Percentiles rank a stretch among this genome's conserved stretches.
phyloP scores from a whole-genome alignment of 2,329 filamentous ascomycete species.

The Pyricularia grisea region DNA sequence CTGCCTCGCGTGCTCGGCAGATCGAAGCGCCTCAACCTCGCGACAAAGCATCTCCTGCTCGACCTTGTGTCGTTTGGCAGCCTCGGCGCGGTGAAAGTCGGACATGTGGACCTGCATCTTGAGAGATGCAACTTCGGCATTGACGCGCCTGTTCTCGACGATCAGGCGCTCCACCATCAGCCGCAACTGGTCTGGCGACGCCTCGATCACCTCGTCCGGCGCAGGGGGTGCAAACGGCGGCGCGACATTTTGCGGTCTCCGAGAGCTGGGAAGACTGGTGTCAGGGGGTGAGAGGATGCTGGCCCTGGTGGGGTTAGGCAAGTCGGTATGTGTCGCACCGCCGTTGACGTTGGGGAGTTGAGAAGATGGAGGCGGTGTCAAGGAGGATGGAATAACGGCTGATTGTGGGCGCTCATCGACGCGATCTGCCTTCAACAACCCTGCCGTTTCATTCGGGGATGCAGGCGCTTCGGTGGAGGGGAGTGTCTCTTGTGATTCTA shows the following conservation, averaged over 20 bases:
- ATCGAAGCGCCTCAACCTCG: constrained; percentile 76
- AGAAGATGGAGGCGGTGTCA: constrained; percentile 48
- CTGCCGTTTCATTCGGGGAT: constrained; percentile 39
- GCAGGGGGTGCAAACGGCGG: constrained; percentile 38
- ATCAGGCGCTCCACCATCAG: constrained; percentile 45
- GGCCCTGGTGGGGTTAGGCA: constrained; percentile 32
- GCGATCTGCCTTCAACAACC: constrained; percentile 40
- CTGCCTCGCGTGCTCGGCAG: constrained; percentile 60
- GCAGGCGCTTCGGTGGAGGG: constrained; percentile 46
- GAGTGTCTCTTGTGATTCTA: constrained; percentile 43
- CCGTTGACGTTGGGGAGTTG: constrained; percentile 28
- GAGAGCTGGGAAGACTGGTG: constrained; percentile 25
- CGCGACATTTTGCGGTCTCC: constrained; percentile 17
- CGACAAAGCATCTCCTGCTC: constrained; percentile 87
- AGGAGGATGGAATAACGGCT: constrained; percentile 43
- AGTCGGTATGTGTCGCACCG: constrained; percentile 18
- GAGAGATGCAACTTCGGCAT: constrained; percentile 81
- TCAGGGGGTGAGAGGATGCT: constrained; percentile 45
- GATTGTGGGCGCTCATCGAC: constrained; percentile 35
- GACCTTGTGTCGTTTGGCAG: constrained; percentile 77
- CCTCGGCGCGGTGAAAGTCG: constrained; percentile 73
- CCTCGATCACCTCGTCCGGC: constrained; percentile 39
- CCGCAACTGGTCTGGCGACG: constrained; percentile 45
- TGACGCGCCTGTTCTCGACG: constrained; percentile 49
- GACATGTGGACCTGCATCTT: constrained; percentile 84